Evolutionary conservation across 2,329 filamentous ascomycete genomes (phyloP).

Genomic region (Colletotrichum tabaci): DNA sequence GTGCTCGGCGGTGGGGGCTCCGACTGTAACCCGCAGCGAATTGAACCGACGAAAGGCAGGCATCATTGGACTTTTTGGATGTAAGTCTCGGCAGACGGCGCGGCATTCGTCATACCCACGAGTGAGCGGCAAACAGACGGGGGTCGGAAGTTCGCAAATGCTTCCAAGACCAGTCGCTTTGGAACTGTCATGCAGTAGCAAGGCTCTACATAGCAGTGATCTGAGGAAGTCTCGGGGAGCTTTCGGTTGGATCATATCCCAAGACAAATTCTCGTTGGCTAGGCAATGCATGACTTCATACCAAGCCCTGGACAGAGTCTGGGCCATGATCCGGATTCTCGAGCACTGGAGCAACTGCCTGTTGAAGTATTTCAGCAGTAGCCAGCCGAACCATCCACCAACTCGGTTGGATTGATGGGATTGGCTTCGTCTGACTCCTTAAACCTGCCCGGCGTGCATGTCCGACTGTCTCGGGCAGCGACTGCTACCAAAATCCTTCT

Average conservation of each 20-base stretch:
- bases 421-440: background rate
- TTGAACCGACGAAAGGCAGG: slow-evolving; percentile 1
- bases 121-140: background rate
- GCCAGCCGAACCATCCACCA: background rate
- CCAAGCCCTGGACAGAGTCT: slow-evolving; percentile 21
- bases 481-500: background rate
- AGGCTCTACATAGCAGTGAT: too few species aligned
- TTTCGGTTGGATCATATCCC: background rate
- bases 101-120: slow-evolving; percentile 36
- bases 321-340: slow-evolving; percentile 11
- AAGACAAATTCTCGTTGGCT: background rate
- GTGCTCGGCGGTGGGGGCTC: slow-evolving; percentile 28
- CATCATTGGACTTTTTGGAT: background rate
- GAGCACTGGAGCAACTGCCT: background rate
- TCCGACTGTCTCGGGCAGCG: background rate
- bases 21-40: background rate
- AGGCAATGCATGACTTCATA: slow-evolving; percentile 39
- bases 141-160: background rate
- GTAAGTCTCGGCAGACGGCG: slow-evolving; percentile 27
- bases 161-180: background rate
- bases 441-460: background rate
- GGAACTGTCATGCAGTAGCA: background rate
- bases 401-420: too few species aligned
- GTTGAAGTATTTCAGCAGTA: background rate
- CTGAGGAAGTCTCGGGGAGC: background rate